Conservation (phyloP, 495 filamentous ascomycete genomes). For the Neurospora discreta region DNA sequence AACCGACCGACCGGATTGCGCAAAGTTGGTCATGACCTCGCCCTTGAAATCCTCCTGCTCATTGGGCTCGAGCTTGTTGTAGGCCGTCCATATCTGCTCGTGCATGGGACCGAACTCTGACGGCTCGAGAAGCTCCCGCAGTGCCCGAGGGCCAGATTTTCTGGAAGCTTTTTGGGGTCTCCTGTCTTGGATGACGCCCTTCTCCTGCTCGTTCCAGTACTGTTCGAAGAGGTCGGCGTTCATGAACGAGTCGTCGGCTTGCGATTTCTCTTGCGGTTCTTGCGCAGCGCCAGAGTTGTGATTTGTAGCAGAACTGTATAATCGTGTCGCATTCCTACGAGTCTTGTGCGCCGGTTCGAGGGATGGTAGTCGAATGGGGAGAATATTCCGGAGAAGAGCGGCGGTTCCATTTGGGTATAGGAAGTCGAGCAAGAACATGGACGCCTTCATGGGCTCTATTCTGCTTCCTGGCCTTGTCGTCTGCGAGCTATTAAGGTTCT, state of each 20-base stretch:
- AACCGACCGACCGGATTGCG: slow-evolving; percentile 10
- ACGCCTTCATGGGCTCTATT: slow-evolving; percentile 23
- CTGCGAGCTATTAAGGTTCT: background rate
- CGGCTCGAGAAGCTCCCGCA: slow-evolving; percentile 1
- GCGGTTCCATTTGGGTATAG: slow-evolving; percentile 47
- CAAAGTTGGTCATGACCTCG: slow-evolving; percentile 13
- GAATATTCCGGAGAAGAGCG: slow-evolving; percentile 33
- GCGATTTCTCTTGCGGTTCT: background rate
- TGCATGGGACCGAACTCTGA: slow-evolving; percentile 3
- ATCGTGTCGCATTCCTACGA: slow-evolving; percentile 2
- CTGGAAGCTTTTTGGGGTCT: background rate
- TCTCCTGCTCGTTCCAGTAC: background rate
- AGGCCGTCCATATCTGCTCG: slow-evolving; percentile 18
- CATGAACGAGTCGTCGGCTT: background rate
- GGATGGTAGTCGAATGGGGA: slow-evolving; percentile 5
- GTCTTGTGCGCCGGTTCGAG: slow-evolving; percentile 1
- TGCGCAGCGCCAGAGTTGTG: background rate
- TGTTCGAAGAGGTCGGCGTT: background rate
- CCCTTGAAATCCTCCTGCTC: slow-evolving; percentile 3
- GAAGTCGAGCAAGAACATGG: slow-evolving; percentile 47
- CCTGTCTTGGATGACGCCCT: background rate
- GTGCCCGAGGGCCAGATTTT: background rate
- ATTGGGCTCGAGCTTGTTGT: slow-evolving; percentile 9
- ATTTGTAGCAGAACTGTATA: slow-evolving; percentile 3
- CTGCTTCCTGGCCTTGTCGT: slow-evolving; percentile 8